Conservation (phyloP, 495 filamentous ascomycete genomes). For the Aspergillus ellipticus region DNA sequence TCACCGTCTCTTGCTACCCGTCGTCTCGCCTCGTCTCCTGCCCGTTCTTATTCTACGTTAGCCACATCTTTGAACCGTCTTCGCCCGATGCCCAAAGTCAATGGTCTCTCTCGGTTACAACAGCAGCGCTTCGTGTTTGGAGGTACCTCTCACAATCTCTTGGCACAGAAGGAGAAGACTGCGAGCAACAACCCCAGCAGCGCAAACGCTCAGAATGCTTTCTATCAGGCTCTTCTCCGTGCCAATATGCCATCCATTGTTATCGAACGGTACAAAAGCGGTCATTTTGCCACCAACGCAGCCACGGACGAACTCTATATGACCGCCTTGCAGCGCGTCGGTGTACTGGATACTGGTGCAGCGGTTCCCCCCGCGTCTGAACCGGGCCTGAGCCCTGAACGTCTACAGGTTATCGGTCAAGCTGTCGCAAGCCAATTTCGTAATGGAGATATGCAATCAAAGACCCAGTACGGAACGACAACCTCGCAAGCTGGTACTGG, state of each 20-base stretch:
- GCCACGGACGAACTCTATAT: constrained; percentile 70
- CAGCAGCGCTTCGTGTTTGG: constrained; percentile 53
- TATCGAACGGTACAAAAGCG: constrained; percentile 80
- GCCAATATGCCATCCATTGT: constrained; percentile 91
- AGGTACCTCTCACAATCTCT: constrained; percentile 52
- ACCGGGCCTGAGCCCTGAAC: constrained; percentile 51
- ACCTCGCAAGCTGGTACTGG: constrained; percentile 53
- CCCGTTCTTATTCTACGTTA: constrained; percentile 38
- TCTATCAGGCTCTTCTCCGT: constrained; percentile 86
- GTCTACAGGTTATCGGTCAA: constrained; percentile 81
- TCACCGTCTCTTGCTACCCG: constrained; percentile 21
- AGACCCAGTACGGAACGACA: constrained; percentile 18
- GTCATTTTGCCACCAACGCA: constrained; percentile 74
- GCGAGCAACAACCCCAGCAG: constrained; percentile 89
- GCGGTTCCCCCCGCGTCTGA: constrained; percentile 28
- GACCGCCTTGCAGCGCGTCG: constrained; percentile 66
- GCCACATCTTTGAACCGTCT: constrained; percentile 25
- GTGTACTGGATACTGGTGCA: constrained; percentile 47
- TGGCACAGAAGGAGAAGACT: constrained; percentile 75
- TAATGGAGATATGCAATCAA: constrained; percentile 56
- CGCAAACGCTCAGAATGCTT: constrained; percentile 81
- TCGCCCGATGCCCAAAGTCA: constrained; percentile 19
- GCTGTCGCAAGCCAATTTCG: constrained; percentile 73
- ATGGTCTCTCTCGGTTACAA: constrained; percentile 26
- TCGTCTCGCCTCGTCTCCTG: constrained; percentile 14